Evolutionary conservation across 495 filamentous ascomycete genomes (phyloP).

Genomic region (Hyaloscypha variabilis): DNA sequence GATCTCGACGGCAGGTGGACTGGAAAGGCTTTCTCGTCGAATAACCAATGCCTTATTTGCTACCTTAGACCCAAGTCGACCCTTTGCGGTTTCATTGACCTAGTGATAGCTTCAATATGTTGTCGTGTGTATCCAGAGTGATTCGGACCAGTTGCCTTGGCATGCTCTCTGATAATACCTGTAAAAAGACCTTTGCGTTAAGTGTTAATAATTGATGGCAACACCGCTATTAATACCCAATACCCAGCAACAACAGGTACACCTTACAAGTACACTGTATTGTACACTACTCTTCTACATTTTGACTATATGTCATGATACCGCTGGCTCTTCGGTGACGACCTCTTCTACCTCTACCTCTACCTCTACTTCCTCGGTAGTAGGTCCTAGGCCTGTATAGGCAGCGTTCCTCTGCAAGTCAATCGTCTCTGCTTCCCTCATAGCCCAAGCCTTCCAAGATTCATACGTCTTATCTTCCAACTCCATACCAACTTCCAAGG

Average conservation of each 20-base stretch:
- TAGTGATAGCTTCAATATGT: neutral
- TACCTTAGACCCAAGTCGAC: too few species aligned
- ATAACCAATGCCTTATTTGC: conserved; percentile 17
- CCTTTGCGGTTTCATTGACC: too few species aligned
- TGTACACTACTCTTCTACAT: neutral
- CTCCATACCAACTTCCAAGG: conserved; percentile 75
- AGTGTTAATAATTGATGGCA: too few species aligned
- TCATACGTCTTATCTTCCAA: conserved; percentile 80
- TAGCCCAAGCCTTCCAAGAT: conserved; percentile 82
- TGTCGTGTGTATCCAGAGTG: too few species aligned
- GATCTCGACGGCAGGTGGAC: conserved; percentile 46
- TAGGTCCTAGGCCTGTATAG: conserved; percentile 49
- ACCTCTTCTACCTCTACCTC: neutral
- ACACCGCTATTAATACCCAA: too few species aligned
- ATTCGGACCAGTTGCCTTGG: too few species aligned
- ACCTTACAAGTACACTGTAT: neutral
- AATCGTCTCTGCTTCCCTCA: conserved; percentile 48
- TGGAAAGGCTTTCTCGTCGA: conserved; percentile 50
- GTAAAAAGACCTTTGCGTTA: too few species aligned
- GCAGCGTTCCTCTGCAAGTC: conserved; percentile 45
- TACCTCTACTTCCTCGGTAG: conserved; percentile 24
- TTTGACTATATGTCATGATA: neutral
- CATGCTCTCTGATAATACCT: too few species aligned
- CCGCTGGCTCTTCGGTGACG: neutral
- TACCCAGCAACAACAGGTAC: neutral